phyloP scores from a whole-genome alignment of 139 green algal genomes.

The Chlamydomonas urium region DNA sequence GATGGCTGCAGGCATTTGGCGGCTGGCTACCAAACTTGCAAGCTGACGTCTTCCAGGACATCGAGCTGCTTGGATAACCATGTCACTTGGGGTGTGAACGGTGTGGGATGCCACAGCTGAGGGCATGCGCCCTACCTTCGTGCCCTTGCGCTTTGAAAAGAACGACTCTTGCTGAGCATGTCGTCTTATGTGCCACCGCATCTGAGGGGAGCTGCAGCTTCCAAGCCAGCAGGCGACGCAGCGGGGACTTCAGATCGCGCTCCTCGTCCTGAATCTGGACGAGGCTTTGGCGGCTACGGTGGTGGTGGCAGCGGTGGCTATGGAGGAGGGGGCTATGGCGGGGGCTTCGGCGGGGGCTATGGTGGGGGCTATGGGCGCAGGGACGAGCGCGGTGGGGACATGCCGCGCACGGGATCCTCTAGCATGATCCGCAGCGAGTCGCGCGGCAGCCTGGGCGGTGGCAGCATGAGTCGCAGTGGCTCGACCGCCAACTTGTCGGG shows the following conservation, averaged over 20 bases:
- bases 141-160: neutral
- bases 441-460: neutral
- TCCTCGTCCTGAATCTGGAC: no score
- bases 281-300: neutral
- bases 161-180: conserved; percentile 8
- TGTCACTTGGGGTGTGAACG: no score
- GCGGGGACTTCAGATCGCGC: conserved; percentile 5
- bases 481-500: neutral
- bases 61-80: no score
- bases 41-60: no score
- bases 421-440: neutral
- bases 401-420: conserved; percentile 4
- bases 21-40: no score
- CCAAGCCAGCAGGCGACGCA: neutral
- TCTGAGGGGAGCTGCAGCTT: conserved; percentile 24
- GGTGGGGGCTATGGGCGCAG: conserved; percentile 1
- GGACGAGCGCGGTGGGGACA: neutral
- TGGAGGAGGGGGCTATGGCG: neutral
- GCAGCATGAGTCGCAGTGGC: neutral
- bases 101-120: no score
- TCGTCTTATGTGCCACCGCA: conserved; percentile 54
- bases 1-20: no score
- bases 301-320: conserved; percentile 5
- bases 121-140: no score
- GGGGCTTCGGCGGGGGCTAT: neutral